Conservation (phyloP, 2,329 filamentous ascomycete species). For the Sporothrix euskadiensis region DNA sequence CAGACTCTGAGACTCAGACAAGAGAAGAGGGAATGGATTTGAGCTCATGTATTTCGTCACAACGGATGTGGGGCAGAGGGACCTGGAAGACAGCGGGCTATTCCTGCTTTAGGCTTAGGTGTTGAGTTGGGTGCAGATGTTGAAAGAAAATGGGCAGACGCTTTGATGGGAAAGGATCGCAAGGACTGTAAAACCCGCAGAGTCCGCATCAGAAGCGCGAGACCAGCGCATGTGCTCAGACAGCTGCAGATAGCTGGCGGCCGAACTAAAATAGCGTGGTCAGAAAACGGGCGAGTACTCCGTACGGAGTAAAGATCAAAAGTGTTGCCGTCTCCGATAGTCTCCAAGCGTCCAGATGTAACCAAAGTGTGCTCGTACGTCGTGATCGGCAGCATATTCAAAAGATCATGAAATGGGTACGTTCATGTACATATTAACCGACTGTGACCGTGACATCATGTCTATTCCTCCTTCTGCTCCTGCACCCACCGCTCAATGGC, state of each 20-base stretch:
- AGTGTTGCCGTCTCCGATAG: too few relatives aligned
- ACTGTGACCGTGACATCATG: background rate
- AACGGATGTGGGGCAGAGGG: too few relatives aligned
- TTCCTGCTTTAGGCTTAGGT: slow-evolving; percentile 7
- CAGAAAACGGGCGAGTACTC: too few relatives aligned
- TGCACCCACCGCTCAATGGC: slow-evolving; percentile 36
- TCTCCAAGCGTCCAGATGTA: background rate
- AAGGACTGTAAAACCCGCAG: background rate
- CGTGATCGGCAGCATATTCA: background rate
- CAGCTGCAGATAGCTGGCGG: too few relatives aligned
- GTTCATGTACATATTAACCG: background rate
- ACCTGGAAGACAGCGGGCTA: background rate
- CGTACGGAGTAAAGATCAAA: too few relatives aligned
- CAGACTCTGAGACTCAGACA: background rate
- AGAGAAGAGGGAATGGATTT: background rate
- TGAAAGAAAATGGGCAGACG: too few relatives aligned
- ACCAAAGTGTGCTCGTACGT: background rate
- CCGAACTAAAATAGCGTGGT: too few relatives aligned
- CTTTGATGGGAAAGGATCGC: background rate
- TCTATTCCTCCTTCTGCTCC: background rate
- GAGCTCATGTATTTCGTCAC: too few relatives aligned
- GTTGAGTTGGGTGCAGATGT: background rate
- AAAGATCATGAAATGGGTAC: background rate
- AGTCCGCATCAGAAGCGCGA: background rate
- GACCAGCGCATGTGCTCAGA: too few relatives aligned